These are phyloP conservation scores for Coccomyxa sp. DNA, from an alignment of 139 green algal species.

Conservation along the genomic window DNA sequence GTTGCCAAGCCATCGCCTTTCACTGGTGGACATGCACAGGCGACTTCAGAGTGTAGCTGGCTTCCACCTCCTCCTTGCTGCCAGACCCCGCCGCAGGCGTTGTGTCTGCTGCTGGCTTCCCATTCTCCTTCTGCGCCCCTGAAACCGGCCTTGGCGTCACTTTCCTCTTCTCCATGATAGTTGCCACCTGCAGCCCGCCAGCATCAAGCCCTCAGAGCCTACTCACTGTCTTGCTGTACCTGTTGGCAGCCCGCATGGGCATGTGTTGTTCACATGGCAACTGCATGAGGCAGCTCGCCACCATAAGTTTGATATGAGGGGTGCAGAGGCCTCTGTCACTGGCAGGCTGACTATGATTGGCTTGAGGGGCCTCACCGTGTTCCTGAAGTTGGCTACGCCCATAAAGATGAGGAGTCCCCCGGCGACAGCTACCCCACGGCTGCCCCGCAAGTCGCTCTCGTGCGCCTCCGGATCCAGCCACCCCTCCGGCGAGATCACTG, in stretches of 20 bases:
- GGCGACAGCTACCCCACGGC: slow-evolving; percentile 65
- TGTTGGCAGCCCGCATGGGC: background rate
- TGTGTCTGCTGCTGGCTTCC: too few species aligned
- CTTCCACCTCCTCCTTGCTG: too few species aligned
- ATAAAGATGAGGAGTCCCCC: slow-evolving; percentile 58
- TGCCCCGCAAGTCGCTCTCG: slow-evolving; percentile 75
- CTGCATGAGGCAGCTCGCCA: too few species aligned
- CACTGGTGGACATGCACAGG: too few species aligned
- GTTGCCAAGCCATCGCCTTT: too few species aligned
- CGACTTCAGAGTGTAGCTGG: too few species aligned
- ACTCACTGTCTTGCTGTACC: background rate
- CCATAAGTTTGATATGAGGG: background rate
- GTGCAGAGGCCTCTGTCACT: background rate
- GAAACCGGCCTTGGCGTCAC: background rate
- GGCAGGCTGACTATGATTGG: background rate
- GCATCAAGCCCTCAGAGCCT: background rate
- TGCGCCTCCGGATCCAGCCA: slow-evolving; percentile 71
- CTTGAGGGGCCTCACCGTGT: slow-evolving; percentile 41
- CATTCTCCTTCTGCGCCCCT: background rate
- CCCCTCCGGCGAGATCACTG: slow-evolving; percentile 59
- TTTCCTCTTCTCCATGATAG: slow-evolving; percentile 1
- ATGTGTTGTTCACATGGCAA: background rate
- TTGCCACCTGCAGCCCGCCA: background rate
- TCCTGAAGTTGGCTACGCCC: slow-evolving; percentile 70
- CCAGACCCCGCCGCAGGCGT: too few species aligned